phyloP scores from a whole-genome alignment of 352 stramenopile genomes.

The Phytopythium helicoides region DNA sequence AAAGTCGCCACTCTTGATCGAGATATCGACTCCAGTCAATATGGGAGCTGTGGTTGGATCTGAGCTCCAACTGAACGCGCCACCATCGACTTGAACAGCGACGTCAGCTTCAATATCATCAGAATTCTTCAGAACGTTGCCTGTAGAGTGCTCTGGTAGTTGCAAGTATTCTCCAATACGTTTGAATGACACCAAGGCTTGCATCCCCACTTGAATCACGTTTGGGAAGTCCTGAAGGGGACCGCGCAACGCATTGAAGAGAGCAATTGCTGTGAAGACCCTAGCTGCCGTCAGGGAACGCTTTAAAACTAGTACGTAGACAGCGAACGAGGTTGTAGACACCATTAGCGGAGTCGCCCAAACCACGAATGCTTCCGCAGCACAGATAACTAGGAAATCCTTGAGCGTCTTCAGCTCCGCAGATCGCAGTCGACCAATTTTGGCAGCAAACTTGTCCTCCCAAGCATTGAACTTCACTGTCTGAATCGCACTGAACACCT shows the following conservation, averaged over 20 bases:
- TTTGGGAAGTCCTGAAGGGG: no score
- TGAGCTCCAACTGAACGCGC: no score
- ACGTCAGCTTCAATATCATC: no score
- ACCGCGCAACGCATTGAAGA: slow-evolving; percentile 11
- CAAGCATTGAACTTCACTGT: slow-evolving; percentile 96
- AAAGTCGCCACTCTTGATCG: no score
- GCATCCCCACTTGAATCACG: no score
- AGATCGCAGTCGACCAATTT: slow-evolving; percentile 58
- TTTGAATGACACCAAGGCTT: no score
- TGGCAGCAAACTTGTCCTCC: slow-evolving; percentile 77
- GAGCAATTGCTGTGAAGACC: slow-evolving; percentile 14
- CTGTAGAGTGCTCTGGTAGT: no score
- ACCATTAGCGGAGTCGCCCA: slow-evolving; percentile 20
- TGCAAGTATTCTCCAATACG: no score
- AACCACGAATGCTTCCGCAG: slow-evolving; percentile 16
- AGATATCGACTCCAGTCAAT: slow-evolving; percentile 14
- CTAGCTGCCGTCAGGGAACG: slow-evolving; percentile 72
- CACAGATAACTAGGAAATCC: slow-evolving; percentile 33
- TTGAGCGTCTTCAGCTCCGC: slow-evolving; percentile 85
- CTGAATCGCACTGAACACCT: slow-evolving; percentile 90
- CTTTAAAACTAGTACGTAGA: slow-evolving; percentile 31
- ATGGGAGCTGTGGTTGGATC: no score
- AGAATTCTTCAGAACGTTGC: no score
- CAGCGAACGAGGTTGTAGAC: slow-evolving; percentile 13
- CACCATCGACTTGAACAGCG: no score